A percentile compares a stretch with the other conserved stretches of the same genome.
phyloP scores from a whole-genome alignment of 75 land plant species.

The Chamaecyparis obtusa region DNA sequence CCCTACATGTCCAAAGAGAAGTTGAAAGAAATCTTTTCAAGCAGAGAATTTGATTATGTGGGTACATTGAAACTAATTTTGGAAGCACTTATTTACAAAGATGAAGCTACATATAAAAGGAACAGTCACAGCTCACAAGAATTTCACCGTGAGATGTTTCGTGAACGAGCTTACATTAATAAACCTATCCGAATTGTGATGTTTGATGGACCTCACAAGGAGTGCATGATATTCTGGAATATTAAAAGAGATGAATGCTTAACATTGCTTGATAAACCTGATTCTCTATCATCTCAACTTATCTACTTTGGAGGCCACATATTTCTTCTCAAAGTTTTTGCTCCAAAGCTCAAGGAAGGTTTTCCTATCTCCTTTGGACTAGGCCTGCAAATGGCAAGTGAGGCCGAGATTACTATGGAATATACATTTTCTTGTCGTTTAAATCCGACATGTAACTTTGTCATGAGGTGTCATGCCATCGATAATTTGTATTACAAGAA shows the following conservation, averaged over 20 bases:
- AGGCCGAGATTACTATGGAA: not conserved
- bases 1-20: constrained; percentile 43
- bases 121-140: not conserved
- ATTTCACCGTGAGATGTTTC: constrained; percentile 6
- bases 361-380: not conserved
- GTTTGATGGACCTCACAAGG: constrained; percentile 34
- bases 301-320: not conserved
- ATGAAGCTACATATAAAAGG: constrained; percentile 32
- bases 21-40: constrained; percentile 23
- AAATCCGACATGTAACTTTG: not conserved
- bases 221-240: constrained; percentile 41
- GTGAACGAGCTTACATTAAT: constrained; percentile 43
- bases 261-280: not conserved
- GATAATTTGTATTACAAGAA: not conserved
- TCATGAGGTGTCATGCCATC: not conserved
- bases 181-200: constrained; percentile 42
- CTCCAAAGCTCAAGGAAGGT: not conserved
- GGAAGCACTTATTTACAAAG: constrained; percentile 50
- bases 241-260: constrained; percentile 38
- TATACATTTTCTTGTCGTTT: not conserved
- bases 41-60: constrained; percentile 30
- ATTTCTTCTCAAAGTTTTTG: not conserved
- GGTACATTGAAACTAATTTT: constrained; percentile 32
- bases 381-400: not conserved
- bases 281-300: not conserved